Base-by-base conservation (phyloP, 1,284 basidiomycete species). In the Leccinum fallax region DNA sequence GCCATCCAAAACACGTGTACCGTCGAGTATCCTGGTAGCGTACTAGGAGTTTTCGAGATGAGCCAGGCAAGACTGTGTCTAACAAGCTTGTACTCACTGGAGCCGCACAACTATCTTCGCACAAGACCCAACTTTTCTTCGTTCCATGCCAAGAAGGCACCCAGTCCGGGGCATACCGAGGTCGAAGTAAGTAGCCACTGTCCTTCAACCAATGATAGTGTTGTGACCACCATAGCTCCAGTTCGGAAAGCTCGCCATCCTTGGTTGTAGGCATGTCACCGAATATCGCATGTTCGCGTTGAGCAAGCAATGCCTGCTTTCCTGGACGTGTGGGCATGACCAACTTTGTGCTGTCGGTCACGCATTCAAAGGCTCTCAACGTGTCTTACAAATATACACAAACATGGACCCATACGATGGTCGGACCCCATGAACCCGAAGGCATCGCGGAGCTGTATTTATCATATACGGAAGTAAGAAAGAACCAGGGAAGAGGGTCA, bases 161-260 rank as follows among this genome's bases (percentile, higher is more conserved):
- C 76, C 78, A 79, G 24, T 69, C 74, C 6, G 78, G 74, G 8
- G 69, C 60, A 58, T 76, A 78, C 2, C 78, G 68, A 5, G 71
- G 67, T 2, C 78, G 73, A 13, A 80, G 71, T 32, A 71, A 58
- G 53, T 79, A 79, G 4, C 79, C 79, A 16, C 21, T 61, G 2
- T 67, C 67, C 55, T 72, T 65, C 2, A 79, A 59, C 74, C 74
- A 80, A 15, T 53, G 43, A 16, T 72, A 72, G 19, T 70, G 75
- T 36, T 64, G 54, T 5, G 63, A 49, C 77, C 77, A 79, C 63
- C 70, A 78, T 2, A 28, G 5, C 16, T 67, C 66, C 0, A 43
- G 48, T 8, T 63, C 55, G 4, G 59, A 34, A 0, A 67, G 68
- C 7, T 60, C 34, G 32, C 32, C 58, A 1, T 53, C 71, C 63